Evolutionary conservation across 306 rosid genomes (phyloP).

Genomic region (Arachis hypogaea): DNA sequence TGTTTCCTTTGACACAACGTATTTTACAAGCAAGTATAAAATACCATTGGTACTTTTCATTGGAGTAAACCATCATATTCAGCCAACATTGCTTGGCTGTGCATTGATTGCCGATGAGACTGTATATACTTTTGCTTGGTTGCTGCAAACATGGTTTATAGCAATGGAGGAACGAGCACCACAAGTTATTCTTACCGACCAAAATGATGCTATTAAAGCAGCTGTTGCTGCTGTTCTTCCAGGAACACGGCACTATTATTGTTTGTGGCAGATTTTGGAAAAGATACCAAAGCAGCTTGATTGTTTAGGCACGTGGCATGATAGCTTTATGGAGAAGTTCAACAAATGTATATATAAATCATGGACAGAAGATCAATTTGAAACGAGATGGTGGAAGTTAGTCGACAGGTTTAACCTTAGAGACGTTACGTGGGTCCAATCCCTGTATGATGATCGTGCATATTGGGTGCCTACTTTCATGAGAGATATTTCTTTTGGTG

Average conservation of each 20-base stretch:
- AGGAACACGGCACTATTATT: constrained; percentile 60
- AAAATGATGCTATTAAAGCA: constrained; percentile 57
- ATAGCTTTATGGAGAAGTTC: constrained; percentile 49
- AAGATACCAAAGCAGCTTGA: constrained; percentile 61
- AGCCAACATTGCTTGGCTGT: constrained; percentile 63
- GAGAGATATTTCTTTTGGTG: constrained; percentile 56
- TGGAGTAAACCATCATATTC: constrained; percentile 65
- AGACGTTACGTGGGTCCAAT: constrained; percentile 56
- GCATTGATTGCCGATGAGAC: constrained; percentile 65
- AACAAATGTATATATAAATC: constrained; percentile 54
- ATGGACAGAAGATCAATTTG: constrained; percentile 62
- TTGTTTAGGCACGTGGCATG: constrained; percentile 54
- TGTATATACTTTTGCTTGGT: constrained; percentile 56
- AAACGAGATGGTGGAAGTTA: constrained; percentile 66
- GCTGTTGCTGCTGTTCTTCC: constrained; percentile 61
- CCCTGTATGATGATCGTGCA: constrained; percentile 55
- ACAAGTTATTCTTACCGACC: constrained; percentile 61
- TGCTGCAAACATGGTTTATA: constrained; percentile 62
- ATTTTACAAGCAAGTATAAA: constrained; percentile 58
- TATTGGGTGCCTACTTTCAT: constrained; percentile 61
- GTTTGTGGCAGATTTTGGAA: constrained; percentile 68
- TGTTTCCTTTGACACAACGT: constrained; percentile 65
- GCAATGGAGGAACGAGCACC: constrained; percentile 65
- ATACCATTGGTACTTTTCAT: constrained; percentile 60
- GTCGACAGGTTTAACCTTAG: constrained; percentile 53